Base-by-base conservation (phyloP, 371 early-diverging fungal genomes). In the Syncephalastrum monosporum region DNA sequence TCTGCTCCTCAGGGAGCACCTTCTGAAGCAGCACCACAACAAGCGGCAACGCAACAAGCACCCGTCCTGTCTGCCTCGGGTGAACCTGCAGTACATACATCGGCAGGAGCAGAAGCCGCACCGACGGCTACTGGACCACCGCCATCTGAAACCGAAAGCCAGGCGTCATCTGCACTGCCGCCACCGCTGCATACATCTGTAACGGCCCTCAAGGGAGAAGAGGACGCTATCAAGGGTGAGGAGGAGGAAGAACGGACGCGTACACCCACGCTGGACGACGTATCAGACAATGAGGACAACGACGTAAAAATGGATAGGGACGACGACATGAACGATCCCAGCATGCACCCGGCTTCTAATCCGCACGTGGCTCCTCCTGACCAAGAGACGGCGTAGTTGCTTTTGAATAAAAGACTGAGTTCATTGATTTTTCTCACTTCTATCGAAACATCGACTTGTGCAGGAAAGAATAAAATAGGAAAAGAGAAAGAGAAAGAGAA, bases 191-290 rank as follows among this genome's bases (percentile, higher is more conserved):
- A 50, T n/a, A 19, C 56, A 42, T 19, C 46, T 43, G n/a, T 25
- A 6, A 6, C 24, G 4, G 7, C 19, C 14, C 10, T 19, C 1
- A 46, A 44, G 24, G 42, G 27, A 41, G 54, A 54, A 14, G 54
- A 24, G 4, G 41, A 25, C 3, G 55, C 23, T 10, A 49, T 52
- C 33, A 54, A 54, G 25, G 15, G 45, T 15, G 55, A 61, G 12
- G 71, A 71, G 14, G 71, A 67, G 13, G 72, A 77, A 17, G 63
- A 63, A 16, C 57, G 70, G 29, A 68, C 76, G 12, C 64, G 64
- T 47, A 75, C 79, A 43, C 79, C 79, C 13, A 75, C 73, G 48
- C 49, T 79, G 16, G 69, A 72, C 17, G 79, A 79, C 45, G 68
- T 79, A 14, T 78, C 79, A 29, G 71, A 71, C 38, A 73, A 73